Conservation (phyloP, 2,329 filamentous ascomycete species). For the Plectosphaerella plurivora region DNA sequence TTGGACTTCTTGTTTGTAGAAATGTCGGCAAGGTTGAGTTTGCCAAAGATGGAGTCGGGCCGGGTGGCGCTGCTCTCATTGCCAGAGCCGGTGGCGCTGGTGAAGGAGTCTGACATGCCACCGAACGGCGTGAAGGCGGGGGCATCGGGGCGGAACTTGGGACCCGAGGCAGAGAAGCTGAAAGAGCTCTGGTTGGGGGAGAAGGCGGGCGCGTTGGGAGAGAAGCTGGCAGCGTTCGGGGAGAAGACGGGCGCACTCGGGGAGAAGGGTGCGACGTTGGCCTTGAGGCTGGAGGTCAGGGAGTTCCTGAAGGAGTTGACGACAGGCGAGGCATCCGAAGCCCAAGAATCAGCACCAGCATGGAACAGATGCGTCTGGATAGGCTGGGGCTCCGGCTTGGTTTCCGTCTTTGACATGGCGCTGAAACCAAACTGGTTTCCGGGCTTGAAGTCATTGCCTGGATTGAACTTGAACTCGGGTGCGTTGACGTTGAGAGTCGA, state of each 20-base stretch:
- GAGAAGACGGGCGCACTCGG: slow-evolving; percentile 29
- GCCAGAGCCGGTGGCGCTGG: slow-evolving; percentile 38
- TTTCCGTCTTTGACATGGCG: slow-evolving; percentile 34
- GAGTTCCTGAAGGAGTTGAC: slow-evolving; percentile 35
- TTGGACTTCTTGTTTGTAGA: slow-evolving; percentile 68
- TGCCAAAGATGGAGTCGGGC: slow-evolving; percentile 60
- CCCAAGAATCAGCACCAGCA: slow-evolving; percentile 19
- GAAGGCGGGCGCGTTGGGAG: slow-evolving; percentile 56
- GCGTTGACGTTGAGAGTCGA: slow-evolving; percentile 86
- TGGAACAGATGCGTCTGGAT: slow-evolving; percentile 31
- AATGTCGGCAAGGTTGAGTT: slow-evolving; percentile 56
- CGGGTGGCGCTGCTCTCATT: slow-evolving; percentile 36
- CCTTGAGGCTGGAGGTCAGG: slow-evolving; percentile 57
- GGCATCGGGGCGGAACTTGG: slow-evolving; percentile 71
- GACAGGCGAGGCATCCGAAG: background rate
- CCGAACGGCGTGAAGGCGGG: slow-evolving; percentile 67
- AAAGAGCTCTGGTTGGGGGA: slow-evolving; percentile 62
- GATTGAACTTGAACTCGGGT: slow-evolving; percentile 80
- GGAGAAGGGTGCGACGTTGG: slow-evolving; percentile 38
- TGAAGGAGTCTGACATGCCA: slow-evolving; percentile 41
- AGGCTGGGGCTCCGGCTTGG: slow-evolving; percentile 33
- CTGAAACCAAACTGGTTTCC: slow-evolving; percentile 44
- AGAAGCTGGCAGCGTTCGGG: slow-evolving; percentile 56
- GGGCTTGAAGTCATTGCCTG: slow-evolving; percentile 45
- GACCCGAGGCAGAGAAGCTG: slow-evolving; percentile 62